A percentile compares a stretch with the other conserved stretches of the same genome.
Conservation (phyloP, 2,329 filamentous ascomycete species). For the Boeremia lycopersici region DNA sequence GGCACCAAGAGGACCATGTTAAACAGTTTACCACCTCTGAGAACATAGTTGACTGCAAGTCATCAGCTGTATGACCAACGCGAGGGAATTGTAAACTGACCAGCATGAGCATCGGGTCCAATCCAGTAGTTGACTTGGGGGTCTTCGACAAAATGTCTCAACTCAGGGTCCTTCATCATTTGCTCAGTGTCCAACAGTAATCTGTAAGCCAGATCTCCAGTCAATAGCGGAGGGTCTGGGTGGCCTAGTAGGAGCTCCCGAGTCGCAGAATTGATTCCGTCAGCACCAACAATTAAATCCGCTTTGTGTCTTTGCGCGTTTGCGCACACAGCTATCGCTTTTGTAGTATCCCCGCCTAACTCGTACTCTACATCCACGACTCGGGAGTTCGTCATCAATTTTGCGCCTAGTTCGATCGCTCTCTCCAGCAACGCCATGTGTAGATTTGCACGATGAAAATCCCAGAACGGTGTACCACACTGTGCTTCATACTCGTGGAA, state of each 20-base stretch:
- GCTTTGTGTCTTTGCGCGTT: constrained; percentile 47
- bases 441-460: constrained; percentile 62
- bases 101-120: constrained; percentile 56
- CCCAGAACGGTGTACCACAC: constrained; percentile 56
- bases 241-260: constrained; percentile 53
- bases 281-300: constrained; percentile 56
- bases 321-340: constrained; percentile 49
- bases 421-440: constrained; percentile 56
- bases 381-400: constrained; percentile 52
- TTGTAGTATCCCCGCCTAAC: constrained; percentile 26
- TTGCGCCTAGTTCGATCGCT: constrained; percentile 56
- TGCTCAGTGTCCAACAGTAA: constrained; percentile 54
- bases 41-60: constrained; percentile 55
- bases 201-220: constrained; percentile 60
- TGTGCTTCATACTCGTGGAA: constrained; percentile 50
- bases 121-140: constrained; percentile 61
- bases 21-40: constrained; percentile 56
- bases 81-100: constrained; percentile 20
- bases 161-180: constrained; percentile 55
- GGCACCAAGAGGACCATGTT: constrained; percentile 60
- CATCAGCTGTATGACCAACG: neutral
- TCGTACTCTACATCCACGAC: constrained; percentile 52
- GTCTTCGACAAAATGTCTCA: constrained; percentile 53
- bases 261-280: constrained; percentile 55
- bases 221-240: constrained; percentile 55